Conservation (phyloP, 176 grass and related monocot genomes). For the Triticum aestivum region IWGSC_CS_RefSeq_v2.1 NC_057799.1:378010940-378011439, state of each 20-base stretch:
- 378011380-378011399: background rate
- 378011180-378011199: slow-evolving; percentile 79
- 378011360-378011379: too few relatives aligned
- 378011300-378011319: slow-evolving; percentile 52
- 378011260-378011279: slow-evolving; percentile 79
- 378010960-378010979: background rate
- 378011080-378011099: slow-evolving; percentile 93
- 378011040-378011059: slow-evolving; percentile 70
- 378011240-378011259: slow-evolving; percentile 66
- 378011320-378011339: background rate
- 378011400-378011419: slow-evolving; percentile 30
- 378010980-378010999: background rate
- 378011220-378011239: slow-evolving; percentile 64
- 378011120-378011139: background rate
- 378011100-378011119: slow-evolving; percentile 3
- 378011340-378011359: background rate
- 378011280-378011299: slow-evolving; percentile 64
- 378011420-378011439: background rate
- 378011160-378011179: too few relatives aligned
- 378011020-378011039: background rate
- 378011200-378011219: slow-evolving; percentile 71
- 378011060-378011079: slow-evolving; percentile 85
- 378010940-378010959: background rate
- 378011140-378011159: background rate
- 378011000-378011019: background rate